Base-by-base conservation (phyloP, 768 basidiomycete species). In the Collybiopsis luxurians region DNA sequence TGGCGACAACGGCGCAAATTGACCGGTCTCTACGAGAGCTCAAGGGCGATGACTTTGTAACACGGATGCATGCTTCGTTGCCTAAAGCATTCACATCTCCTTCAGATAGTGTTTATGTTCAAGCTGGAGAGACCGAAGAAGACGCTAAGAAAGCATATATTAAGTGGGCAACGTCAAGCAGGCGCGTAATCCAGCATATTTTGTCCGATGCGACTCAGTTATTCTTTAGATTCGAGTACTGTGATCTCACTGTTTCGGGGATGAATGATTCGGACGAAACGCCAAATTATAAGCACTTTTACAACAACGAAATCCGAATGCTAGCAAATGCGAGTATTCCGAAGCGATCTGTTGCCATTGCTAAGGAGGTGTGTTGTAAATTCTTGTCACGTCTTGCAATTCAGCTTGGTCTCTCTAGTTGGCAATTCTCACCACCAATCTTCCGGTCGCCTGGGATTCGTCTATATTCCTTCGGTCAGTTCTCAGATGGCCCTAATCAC, bases 381-480 rank as follows among this genome's bases (percentile, higher is more conserved):
- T 6, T 31, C 60, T 17, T 11, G 7, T n/a, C 43, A 6, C 19
- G 19, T 43, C 4, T 13, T 5, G 13, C 40, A n/a, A 9, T 30
- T 46, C 24, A 48, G 13, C 13, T 50, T 62, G 34, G 59, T 30
- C 55, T 52, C 34, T 58, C n/a, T 60, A 94, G 92, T 85, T 97
- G 59, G 94, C 95, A 1, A 92, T 95, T 38, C 79, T 98, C 52
- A 94, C 94, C 2, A 95, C 93, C 11, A 95, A 94, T 67, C 76
- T 98, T 24, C 95, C 95, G n/a, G 87, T 93, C 13, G 88, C 92
- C 5, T 97, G 93, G 91, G 86, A 93, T 64, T 96, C 95, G 4
- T 95, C 92, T 1, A 87, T 98, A 61, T 97, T 96, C 73, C 72
- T 98, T 57, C 82, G 46, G 46, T 47, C 13, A 47, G 23, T 24